Base-by-base conservation (phyloP, 345 rosid genomes). In the Erucastrum elatum region DNA sequence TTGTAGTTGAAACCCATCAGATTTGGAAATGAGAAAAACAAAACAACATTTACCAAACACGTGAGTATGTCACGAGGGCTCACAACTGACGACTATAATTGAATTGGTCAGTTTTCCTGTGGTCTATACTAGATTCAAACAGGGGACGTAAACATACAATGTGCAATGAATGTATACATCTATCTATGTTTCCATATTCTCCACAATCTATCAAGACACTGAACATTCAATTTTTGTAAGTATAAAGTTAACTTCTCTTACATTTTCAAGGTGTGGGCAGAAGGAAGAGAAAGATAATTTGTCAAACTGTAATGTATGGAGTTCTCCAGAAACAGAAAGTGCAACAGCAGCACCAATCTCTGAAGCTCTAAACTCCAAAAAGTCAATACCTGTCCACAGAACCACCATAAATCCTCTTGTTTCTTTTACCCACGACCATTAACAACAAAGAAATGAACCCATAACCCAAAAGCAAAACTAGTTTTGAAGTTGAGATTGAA, bases 331-430 rank as follows among this genome's bases (percentile, higher is more conserved):
- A 73, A 86, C 90, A 84, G 84, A 85, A 76, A 91, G 84, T 34
- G 94, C 87, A 80, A 88, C 91, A 64, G 94, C 94, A 56, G 86
- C 94, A 72, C 90, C 88, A 74, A 89, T 82, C 81, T 91, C 96
- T 74, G 96, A 88, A 70, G 96, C 87, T 80, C 79, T 88, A 84
- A 80, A 91, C 81, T 89, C 92, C 87, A 91, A 86, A 86, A 86
- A 89, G 80, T 88, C 90, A 89, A 88, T 83, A 56, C 87, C 94
- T 91, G 91, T 82, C 33, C 77, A 78, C 69, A 70, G 56, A 70
- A 35, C 64, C 25, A 66, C 72, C 60, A 78, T 58, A 65, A 31
- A 39, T 71, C 6, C 4, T 56, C 31, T 15, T 70, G 70, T 66
- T 77, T 51, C 34, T 49, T 27, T 8, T 8, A 21, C 21, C 21